Percentiles rank a stretch among this genome's conserved stretches.
Conservation (phyloP, 2,329 filamentous ascomycete genomes). For the Bisporella sp. region DNA sequence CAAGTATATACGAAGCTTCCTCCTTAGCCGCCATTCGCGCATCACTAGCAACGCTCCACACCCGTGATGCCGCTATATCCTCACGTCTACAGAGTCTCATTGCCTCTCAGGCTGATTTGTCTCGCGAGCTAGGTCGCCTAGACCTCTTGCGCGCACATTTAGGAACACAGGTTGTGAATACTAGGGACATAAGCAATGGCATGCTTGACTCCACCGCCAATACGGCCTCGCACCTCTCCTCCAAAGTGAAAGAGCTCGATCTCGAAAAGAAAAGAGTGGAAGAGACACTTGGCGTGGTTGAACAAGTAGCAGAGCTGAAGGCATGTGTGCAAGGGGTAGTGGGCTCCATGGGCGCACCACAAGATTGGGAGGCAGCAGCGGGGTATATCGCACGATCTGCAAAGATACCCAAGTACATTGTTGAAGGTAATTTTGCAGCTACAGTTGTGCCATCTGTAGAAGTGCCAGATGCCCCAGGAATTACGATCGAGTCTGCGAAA, state of each 20-base stretch:
- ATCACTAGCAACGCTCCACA: conserved; percentile 67
- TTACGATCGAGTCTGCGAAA: conserved; percentile 79
- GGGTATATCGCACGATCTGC: conserved; percentile 79
- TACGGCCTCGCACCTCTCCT: conserved; percentile 79
- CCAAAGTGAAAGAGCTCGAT: conserved; percentile 80
- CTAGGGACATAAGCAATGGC: conserved; percentile 76
- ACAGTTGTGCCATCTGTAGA: conserved; percentile 93
- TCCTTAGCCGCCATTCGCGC: conserved; percentile 74
- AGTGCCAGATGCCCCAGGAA: conserved; percentile 82
- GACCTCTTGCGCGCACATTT: conserved; percentile 85
- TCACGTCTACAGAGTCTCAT: conserved; percentile 69
- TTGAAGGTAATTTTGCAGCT: conserved; percentile 79
- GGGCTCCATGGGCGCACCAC: conserved; percentile 93
- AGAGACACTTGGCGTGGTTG: conserved; percentile 83
- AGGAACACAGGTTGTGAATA: conserved; percentile 77
- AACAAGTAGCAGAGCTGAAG: conserved; percentile 95
- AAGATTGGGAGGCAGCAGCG: conserved; percentile 97
- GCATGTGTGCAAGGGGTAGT: conserved; percentile 91
- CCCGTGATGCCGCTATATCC: conserved; percentile 68
- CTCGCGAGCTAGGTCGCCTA: conserved; percentile 77
- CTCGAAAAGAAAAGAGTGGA: conserved; percentile 88
- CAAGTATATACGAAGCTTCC: conserved; percentile 58
- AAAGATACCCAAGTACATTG: conserved; percentile 72
- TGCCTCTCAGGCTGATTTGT: conserved; percentile 77
- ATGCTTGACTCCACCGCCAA: conserved; percentile 84